Conservation (phyloP, 1,139 yeast species). For the Kluyveromyces sp. region DNA sequence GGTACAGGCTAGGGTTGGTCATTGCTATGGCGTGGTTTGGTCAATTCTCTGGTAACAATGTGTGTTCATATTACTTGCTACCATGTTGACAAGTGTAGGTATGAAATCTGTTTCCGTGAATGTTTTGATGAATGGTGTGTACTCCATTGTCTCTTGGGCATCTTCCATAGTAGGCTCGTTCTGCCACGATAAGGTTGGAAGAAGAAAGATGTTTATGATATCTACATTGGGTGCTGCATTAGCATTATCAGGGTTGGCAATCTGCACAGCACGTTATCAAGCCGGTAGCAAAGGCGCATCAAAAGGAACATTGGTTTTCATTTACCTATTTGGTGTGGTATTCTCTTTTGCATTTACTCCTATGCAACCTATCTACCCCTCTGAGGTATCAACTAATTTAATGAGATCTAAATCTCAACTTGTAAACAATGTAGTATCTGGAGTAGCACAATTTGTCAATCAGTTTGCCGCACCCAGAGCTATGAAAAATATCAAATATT, state of each 20-base stretch:
- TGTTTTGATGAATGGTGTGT: slow-evolving; percentile 3
- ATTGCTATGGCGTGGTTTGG: slow-evolving; percentile 4
- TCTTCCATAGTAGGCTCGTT: not conserved
- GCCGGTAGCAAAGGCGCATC: not conserved
- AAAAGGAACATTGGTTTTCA: slow-evolving; percentile 1
- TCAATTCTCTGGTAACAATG: slow-evolving; percentile 4
- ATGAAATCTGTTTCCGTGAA: not conserved
- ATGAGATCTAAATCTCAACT: slow-evolving; percentile 2
- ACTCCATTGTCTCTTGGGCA: slow-evolving; percentile 2
- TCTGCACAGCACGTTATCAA: slow-evolving; percentile 2
- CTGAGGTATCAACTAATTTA: slow-evolving; percentile 1
- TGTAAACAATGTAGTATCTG: not conserved
- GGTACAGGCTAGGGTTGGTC: not conserved
- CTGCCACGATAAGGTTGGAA: not conserved
- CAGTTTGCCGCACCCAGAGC: slow-evolving; percentile 1
- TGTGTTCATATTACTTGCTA: slow-evolving; percentile 2
- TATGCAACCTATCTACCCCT: slow-evolving; percentile 1
- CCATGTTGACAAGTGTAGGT: slow-evolving; percentile 1
- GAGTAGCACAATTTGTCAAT: slow-evolving; percentile 1
- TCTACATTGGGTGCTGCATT: not conserved
- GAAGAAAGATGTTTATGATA: slow-evolving; percentile 1
- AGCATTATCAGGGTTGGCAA: not conserved
- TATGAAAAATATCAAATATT: slow-evolving; percentile 2
- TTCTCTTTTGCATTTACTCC: slow-evolving; percentile 2
- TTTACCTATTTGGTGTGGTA: slow-evolving; percentile 2